Evolutionary conservation across 1,139 yeast genomes (phyloP), one percentile per base, ranked within the genome.

Genomic region (Protomyces pachydermus): DNA sequence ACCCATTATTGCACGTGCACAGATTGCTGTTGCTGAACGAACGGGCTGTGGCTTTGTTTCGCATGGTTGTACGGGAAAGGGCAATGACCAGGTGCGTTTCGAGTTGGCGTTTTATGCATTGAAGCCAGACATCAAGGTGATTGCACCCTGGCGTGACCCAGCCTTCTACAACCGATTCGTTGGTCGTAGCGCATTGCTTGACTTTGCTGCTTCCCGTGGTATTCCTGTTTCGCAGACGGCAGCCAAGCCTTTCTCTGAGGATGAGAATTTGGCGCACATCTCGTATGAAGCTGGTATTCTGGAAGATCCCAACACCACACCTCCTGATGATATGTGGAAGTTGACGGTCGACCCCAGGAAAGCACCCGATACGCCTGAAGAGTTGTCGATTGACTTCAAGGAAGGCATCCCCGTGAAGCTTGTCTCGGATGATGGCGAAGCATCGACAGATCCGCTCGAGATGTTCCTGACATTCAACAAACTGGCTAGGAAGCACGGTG

Each of bases 281-380:
- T 91, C 98, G 52, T 93, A 88, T 76, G 98, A 93, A 81, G 98
- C 98, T 70, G 98, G 98, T 78, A 93, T 93, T 72, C 84, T 93
- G 75, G 98, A 93, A 80, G 95, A 93, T 80, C 98, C 98, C 74
- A 90, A 93, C 77, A 85, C 93, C 72, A 93, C 98, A 63, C 98
- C 98, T 70, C 98, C 98, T 79, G 91, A 90, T 81, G 98, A 93
- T 78, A 93, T 93, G 98, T 93, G 98, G 98, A 93, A 93, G 81
- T 84, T 93, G 76, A 93, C 97, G 62, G 91, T 88, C 67, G 98
- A 91, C 78, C 98, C 98, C 73, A 77, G 81, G 64, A 97, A 93
- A 74, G 98, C 98, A 65, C 98, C 98, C 73, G 85, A 89, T 68
- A 80, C 81, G 64, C 98, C 98, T 72, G 98, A 93, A 81, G 87